Evolutionary conservation across 768 basidiomycete species (phyloP), one percentile per base, ranked within the genome.

Genomic region (Dioszegia hungarica): DNA sequence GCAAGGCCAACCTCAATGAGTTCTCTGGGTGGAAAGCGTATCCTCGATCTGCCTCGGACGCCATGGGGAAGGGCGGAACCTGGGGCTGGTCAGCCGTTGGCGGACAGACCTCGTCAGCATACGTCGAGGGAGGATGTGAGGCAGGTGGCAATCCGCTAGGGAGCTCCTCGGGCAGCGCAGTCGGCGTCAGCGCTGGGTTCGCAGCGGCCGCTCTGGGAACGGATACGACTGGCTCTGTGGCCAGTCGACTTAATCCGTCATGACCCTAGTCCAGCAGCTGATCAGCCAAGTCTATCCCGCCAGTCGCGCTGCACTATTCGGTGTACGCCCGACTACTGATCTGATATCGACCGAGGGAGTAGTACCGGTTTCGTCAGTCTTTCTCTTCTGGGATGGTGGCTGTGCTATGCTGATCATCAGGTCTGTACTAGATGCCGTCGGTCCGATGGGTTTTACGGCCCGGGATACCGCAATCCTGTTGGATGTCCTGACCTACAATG

Each of bases 291-390:
- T 46, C 5, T 28, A 25, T 17, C 71, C 71, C 1, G 54, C 66
- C 6, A 54, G 28, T 22, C 47, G 68, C 15, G 68, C 68, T 3
- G 68, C 68, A 12, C 47, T 73, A 15, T 73, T 60, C 34, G 57
- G 62, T 11, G 61, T 73, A 47, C 62, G 68, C 17, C 49, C 57
- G n/a, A 59, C 58, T 5, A 51, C 60, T 3, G 71, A 66, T 1
- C 51, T 70, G 14, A 33, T 56, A 0, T 59, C 62, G 0, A 49
- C 56, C n/a, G 29, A 47, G 3, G 69, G 69, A 2, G 58, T 68
- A 25, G 53, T 68, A 4, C 69, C 66, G 1, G 49, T 70, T 45
- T 53, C 40, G 36, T 47, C 15, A 3, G 54, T 51, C 8, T 31
- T 24, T 5, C 17, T 5, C 15, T 22, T 6, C 9, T 43, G n/a